These are phyloP conservation scores for Penicillium tannophilum DNA, from an alignment of 495 filamentous ascomycete species.

Conservation along the genomic window DNA sequence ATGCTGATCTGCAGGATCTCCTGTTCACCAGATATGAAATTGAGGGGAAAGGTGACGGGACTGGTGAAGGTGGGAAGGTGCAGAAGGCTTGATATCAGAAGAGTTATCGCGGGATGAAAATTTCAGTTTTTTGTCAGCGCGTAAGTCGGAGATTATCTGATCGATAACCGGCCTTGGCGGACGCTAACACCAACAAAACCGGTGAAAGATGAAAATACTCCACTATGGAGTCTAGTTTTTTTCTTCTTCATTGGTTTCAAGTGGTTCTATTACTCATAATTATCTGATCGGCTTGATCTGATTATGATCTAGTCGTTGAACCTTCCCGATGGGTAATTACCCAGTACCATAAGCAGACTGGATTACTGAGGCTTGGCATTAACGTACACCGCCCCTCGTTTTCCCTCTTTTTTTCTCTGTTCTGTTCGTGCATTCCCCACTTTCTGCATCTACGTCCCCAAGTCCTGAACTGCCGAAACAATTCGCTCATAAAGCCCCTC, in stretches of 20 bases:
- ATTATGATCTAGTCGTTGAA: background rate
- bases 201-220: background rate
- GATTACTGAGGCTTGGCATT: background rate
- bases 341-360: too few relatives aligned
- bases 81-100: background rate
- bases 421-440: slow-evolving; percentile 11
- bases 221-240: slow-evolving; percentile 2
- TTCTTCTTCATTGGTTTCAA: background rate
- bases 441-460: slow-evolving; percentile 8
- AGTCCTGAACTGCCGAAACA: slow-evolving; percentile 1
- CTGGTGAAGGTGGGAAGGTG: background rate
- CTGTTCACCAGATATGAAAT: background rate
- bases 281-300: background rate
- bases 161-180: slow-evolving; percentile 35
- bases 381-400: slow-evolving; percentile 10
- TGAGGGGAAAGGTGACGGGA: background rate
- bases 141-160: slow-evolving; percentile 29
- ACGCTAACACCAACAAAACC: slow-evolving; percentile 12
- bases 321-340: too few relatives aligned
- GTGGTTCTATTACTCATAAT: background rate
- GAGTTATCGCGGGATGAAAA: slow-evolving; percentile 17
- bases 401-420: slow-evolving; percentile 22
- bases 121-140: slow-evolving; percentile 11
- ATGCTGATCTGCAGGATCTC: slow-evolving; percentile 14
- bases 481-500: slow-evolving; percentile 20